Conservation (phyloP, 1,284 basidiomycete genomes). For the Athelia sp. region DNA sequence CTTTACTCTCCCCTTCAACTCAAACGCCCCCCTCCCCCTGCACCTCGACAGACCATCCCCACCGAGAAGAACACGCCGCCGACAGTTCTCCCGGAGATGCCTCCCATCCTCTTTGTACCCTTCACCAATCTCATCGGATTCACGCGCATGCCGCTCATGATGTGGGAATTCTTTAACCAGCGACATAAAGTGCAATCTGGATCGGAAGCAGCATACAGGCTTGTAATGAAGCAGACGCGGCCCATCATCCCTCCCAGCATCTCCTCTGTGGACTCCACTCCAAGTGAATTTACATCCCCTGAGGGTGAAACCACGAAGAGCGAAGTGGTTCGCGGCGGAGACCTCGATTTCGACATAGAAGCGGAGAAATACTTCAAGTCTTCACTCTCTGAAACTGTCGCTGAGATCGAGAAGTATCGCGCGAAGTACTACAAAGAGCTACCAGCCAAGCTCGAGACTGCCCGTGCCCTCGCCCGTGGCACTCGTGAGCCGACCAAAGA, state of each 20-base stretch:
- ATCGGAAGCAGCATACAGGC: slow-evolving; percentile 75
- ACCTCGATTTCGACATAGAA: slow-evolving; percentile 73
- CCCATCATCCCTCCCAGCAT: slow-evolving; percentile 47
- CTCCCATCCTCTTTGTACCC: slow-evolving; percentile 85
- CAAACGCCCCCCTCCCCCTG: slow-evolving; percentile 16
- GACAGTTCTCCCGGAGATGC: slow-evolving; percentile 63
- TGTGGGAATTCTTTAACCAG: slow-evolving; percentile 91
- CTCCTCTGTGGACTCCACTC: slow-evolving; percentile 7
- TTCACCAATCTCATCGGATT: slow-evolving; percentile 87
- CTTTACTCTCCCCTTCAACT: slow-evolving; percentile 33
- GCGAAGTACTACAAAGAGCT: slow-evolving; percentile 78
- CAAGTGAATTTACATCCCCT: slow-evolving; percentile 9
- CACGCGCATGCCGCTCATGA: slow-evolving; percentile 83
- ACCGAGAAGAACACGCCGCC: slow-evolving; percentile 43
- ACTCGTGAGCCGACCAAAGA: slow-evolving; percentile 83
- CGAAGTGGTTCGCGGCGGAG: slow-evolving; percentile 28
- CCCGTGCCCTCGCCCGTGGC: slow-evolving; percentile 74
- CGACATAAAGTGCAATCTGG: slow-evolving; percentile 76
- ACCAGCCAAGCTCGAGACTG: slow-evolving; percentile 62
- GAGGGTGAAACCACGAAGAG: slow-evolving; percentile 14
- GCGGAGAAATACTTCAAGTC: slow-evolving; percentile 70
- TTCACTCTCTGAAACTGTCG: slow-evolving; percentile 50
- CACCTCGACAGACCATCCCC: slow-evolving; percentile 16
- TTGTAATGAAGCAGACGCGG: slow-evolving; percentile 66
- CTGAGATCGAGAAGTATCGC: slow-evolving; percentile 65